Evolutionary conservation across 805 yeast species (phyloP).

Genomic region (Candida coquimbonensis): DNA sequence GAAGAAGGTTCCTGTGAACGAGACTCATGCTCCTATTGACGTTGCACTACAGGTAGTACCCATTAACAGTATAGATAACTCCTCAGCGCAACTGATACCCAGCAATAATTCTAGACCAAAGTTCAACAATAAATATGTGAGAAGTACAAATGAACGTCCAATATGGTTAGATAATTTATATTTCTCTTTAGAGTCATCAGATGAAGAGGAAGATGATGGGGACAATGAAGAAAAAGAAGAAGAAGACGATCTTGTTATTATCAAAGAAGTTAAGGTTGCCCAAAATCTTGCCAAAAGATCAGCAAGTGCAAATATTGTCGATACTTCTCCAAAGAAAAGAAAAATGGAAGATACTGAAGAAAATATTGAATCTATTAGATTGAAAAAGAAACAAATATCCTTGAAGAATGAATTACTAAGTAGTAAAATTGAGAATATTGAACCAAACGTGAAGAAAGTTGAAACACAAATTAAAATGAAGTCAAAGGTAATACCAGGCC

Average conservation of each 20-base stretch:
- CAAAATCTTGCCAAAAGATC: background rate
- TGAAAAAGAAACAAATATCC: conserved; percentile 2
- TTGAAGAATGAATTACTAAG: conserved; percentile 2
- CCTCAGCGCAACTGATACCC: background rate
- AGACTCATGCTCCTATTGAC: background rate
- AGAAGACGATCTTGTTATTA: background rate
- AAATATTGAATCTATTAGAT: background rate
- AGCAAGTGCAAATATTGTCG: background rate
- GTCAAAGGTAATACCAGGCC: background rate
- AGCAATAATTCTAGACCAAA: conserved; percentile 3
- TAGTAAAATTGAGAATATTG: background rate
- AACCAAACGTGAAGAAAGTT: background rate
- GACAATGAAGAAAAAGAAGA: background rate
- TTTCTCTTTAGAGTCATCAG: conserved; percentile 18
- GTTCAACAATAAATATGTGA: conserved; percentile 11
- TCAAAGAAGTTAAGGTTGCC: no score
- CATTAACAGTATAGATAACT: background rate
- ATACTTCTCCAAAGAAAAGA: conserved; percentile 5
- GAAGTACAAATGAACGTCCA: conserved; percentile 11
- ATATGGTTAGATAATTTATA: conserved; percentile 21
- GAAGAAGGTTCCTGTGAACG: background rate
- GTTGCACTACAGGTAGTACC: no score
- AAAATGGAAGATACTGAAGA: background rate
- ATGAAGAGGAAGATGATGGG: conserved; percentile 6
- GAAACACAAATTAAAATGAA: conserved; percentile 1